A percentile compares a stretch with the other conserved stretches of the same genome.
Evolutionary conservation across 257 asterid species (phyloP).

Genomic region (Gynochthodes officinalis): DNA sequence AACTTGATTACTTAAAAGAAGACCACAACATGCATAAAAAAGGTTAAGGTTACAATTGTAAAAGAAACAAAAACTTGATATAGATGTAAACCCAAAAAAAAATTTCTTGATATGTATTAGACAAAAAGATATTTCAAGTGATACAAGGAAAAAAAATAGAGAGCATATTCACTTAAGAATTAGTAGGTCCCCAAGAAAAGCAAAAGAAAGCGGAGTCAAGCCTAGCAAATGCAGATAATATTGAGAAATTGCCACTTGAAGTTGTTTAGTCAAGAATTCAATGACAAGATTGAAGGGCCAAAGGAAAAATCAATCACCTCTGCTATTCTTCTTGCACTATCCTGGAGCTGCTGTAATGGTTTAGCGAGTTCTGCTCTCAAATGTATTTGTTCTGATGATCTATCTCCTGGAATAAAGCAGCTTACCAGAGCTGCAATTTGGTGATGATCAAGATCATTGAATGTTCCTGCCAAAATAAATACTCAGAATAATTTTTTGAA

Average conservation of each 20-base stretch:
- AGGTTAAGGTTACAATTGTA: background rate
- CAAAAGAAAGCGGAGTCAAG: background rate
- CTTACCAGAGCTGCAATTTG: constrained; percentile 93
- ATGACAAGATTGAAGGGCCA: background rate
- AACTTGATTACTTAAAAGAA: background rate
- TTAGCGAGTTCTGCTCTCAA: constrained; percentile 86
- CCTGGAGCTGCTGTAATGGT: constrained; percentile 96
- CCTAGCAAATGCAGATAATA: background rate
- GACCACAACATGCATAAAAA: background rate
- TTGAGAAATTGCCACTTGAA: no score
- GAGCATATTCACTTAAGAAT: background rate
- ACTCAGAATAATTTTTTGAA: background rate
- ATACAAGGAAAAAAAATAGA: background rate
- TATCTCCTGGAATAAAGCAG: constrained; percentile 94
- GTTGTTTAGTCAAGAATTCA: no score
- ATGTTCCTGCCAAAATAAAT: constrained; percentile 55
- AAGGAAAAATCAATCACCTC: constrained; percentile 47
- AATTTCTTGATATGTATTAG: background rate
- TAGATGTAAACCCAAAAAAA: background rate
- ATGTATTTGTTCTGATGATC: constrained; percentile 68
- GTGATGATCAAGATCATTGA: constrained; percentile 92
- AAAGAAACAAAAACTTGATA: background rate
- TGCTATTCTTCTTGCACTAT: constrained; percentile 90
- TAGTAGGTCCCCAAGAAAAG: background rate
- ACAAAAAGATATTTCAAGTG: background rate